These are phyloP conservation scores for Alternaria panax DNA, from an alignment of 2,329 filamentous ascomycete species.

Conservation along the genomic window DNA sequence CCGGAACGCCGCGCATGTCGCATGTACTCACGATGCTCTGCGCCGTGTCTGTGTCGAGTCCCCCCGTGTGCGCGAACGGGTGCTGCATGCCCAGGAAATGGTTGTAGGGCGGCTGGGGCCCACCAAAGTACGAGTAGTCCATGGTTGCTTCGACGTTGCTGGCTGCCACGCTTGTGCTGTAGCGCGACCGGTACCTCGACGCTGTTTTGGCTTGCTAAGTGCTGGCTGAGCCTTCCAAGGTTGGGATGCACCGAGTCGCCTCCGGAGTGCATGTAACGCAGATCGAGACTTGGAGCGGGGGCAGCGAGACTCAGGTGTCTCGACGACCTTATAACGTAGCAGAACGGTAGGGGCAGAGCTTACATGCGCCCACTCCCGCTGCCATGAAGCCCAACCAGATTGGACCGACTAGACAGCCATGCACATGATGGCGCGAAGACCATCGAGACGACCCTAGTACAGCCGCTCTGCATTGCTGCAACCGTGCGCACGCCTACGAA, in stretches of 20 bases:
- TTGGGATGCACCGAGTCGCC: not conserved
- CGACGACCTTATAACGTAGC: constrained; percentile 22
- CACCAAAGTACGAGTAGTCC: constrained; percentile 65
- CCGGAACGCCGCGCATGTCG: constrained; percentile 8
- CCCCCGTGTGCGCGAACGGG: constrained; percentile 36
- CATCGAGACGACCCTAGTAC: constrained; percentile 18
- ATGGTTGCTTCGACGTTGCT: constrained; percentile 46
- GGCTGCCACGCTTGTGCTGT: not conserved
- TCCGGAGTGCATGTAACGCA: not conserved
- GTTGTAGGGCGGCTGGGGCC: constrained; percentile 55
- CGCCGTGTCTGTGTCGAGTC: constrained; percentile 50
- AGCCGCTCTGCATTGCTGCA: constrained; percentile 7
- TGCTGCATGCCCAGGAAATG: constrained; percentile 58
- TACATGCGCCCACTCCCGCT: constrained; percentile 19
- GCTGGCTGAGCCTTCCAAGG: not conserved
- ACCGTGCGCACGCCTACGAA: not conserved
- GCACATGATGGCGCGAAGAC: constrained; percentile 14
- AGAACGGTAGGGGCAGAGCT: not conserved
- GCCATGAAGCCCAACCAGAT: constrained; percentile 13
- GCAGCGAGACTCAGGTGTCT: constrained; percentile 3
- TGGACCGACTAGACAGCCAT: constrained; percentile 11
- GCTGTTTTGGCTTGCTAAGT: not conserved
- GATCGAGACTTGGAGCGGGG: not conserved
- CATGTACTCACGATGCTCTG: constrained; percentile 40
- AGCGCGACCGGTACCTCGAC: not conserved